phyloP scores from a whole-genome alignment of 805 yeast genomes.

The Candida pseudofarinosa region DNA sequence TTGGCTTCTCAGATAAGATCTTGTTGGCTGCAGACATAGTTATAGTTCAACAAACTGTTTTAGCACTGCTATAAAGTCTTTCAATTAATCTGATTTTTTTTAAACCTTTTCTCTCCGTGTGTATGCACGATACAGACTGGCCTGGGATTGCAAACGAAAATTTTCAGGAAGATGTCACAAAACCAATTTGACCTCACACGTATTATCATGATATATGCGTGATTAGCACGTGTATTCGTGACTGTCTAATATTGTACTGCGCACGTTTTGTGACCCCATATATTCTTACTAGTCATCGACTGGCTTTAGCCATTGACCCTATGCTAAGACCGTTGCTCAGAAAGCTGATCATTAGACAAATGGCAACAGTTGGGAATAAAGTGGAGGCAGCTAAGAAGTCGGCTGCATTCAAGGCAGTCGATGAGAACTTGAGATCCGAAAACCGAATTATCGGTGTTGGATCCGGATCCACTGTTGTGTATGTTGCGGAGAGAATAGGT shows the following conservation, averaged over 20 bases:
- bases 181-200: neutral
- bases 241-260: neutral
- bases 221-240: neutral
- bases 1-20: conserved; percentile 91
- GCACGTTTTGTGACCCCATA: neutral
- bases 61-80: neutral
- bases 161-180: neutral
- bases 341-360: conserved; percentile 4
- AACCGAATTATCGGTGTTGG: conserved; percentile 89
- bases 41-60: conserved; percentile 1
- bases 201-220: neutral
- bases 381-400: conserved; percentile 81
- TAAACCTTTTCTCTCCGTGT: neutral
- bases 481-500: conserved; percentile 91
- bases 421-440: conserved; percentile 66
- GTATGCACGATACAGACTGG: neutral
- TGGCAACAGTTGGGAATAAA: conserved; percentile 13
- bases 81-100: neutral
- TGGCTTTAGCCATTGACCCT: neutral
- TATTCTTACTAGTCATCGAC: neutral
- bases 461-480: conserved; percentile 96
- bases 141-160: neutral
- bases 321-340: neutral
- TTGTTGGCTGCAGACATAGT: conserved; percentile 96
- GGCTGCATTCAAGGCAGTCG: conserved; percentile 92